Conservation (phyloP, 2,329 filamentous ascomycete species). For the Exophiala oligosperma region DNA sequence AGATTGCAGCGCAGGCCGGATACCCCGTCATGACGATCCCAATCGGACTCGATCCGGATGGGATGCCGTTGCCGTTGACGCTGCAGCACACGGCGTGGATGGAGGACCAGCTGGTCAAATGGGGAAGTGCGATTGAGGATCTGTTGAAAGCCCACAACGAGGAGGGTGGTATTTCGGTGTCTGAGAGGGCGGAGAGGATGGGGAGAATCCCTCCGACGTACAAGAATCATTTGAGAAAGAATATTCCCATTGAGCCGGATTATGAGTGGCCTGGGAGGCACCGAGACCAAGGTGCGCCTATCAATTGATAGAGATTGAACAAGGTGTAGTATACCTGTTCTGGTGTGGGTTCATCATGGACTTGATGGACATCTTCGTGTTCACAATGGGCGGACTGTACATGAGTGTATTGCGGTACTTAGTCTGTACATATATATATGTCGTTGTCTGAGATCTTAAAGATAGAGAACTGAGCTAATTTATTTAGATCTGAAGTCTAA, state of each 20-base stretch:
- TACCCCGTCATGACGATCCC: slow-evolving; percentile 35
- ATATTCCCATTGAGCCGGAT: slow-evolving; percentile 29
- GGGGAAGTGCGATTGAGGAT: slow-evolving; percentile 36
- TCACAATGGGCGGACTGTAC: no score
- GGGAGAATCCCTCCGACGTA: slow-evolving; percentile 30
- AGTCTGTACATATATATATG: no score
- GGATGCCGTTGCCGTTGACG: slow-evolving; percentile 30
- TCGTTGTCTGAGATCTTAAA: no score
- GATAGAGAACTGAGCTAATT: no score
- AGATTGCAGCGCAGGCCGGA: slow-evolving; percentile 36
- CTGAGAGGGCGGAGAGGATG: slow-evolving; percentile 3
- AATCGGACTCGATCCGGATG: slow-evolving; percentile 32
- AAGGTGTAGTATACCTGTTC: no score
- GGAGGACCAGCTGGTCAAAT: slow-evolving; percentile 33
- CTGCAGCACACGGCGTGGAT: slow-evolving; percentile 34
- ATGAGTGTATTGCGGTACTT: no score
- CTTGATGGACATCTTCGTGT: no score
- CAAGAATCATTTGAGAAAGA: slow-evolving; percentile 31
- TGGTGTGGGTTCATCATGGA: no score
- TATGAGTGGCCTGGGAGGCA: slow-evolving; percentile 22
- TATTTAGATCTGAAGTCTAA: no score
- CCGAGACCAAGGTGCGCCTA: not conserved
- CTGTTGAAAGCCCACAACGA: slow-evolving; percentile 18
- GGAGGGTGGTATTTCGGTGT: not conserved
- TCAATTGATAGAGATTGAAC: not conserved